These are phyloP conservation scores for Peronospora belbahrii DNA, from an alignment of 352 stramenopile species.

Conservation along the genomic window DNA sequence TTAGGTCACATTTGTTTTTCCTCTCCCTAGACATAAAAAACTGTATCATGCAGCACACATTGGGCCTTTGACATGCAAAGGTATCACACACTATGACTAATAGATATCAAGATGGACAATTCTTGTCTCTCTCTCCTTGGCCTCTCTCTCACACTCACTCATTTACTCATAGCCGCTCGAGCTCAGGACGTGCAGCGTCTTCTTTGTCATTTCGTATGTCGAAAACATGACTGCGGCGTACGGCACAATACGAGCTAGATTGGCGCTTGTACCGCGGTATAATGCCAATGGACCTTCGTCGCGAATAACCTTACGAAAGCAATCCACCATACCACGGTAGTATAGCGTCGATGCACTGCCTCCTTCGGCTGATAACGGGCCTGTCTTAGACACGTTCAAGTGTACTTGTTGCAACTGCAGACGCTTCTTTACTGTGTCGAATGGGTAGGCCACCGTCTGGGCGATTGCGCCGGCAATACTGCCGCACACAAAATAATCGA, in stretches of 20 bases:
- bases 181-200: constrained; percentile 39
- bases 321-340: constrained; percentile 71
- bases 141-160: constrained; percentile 6
- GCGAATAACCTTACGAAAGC: constrained; percentile 59
- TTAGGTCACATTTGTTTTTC: too few species aligned
- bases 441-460: constrained; percentile 81
- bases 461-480: constrained; percentile 61
- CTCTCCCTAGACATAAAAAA: too few species aligned
- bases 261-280: constrained; percentile 72
- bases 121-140: constrained; percentile 13
- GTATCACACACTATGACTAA: constrained; percentile 19
- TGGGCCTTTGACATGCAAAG: constrained; percentile 13
- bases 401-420: constrained; percentile 51
- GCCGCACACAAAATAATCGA: constrained; percentile 76
- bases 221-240: constrained; percentile 82
- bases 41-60: constrained; percentile 26
- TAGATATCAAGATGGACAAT: constrained; percentile 29
- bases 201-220: constrained; percentile 76
- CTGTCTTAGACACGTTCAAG: constrained; percentile 14
- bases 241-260: constrained; percentile 69
- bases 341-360: constrained; percentile 22
- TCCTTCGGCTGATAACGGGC: constrained; percentile 15
- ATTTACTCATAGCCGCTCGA: constrained; percentile 18
- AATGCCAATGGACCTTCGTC: constrained; percentile 62
- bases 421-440: constrained; percentile 80